Base-by-base conservation (phyloP, 1,139 yeast species). In the Suhomyces bribrorum region DNA sequence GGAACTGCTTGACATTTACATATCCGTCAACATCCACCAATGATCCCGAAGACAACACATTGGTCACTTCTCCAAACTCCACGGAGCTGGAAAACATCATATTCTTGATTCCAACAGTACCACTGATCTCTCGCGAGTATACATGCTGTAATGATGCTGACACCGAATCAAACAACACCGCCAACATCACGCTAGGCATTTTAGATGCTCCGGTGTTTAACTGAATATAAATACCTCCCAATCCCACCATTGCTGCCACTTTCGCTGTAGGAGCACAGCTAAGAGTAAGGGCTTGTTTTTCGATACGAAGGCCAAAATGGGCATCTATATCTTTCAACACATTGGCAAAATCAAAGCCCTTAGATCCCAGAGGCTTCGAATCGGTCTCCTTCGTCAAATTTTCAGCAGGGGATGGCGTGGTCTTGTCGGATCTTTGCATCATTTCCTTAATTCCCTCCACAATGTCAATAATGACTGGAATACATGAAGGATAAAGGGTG, bases 211-310 rank as follows among this genome's bases (percentile, higher is more conserved):
- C 77, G 0, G 90, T 75, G 37, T 77, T 77, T 11, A 85, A 49
- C 38, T 79, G 80, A 26, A 86, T 54, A 29, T 69, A 74, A 22
- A 86, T 77, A 0, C 83, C 82, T 23, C 81, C 85, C 27, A 84
- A 57, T 2, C 87, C 85, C 16, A 88, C 83, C 22, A 86, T 77
- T 0, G 97, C 95, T 25, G 89, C 90, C 1, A 92, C 95, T 55
- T 86, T 87, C 0, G 97, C 97, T 11, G 83, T 82, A 0, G 98
- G 97, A 46, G 86, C 92, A 69, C 97, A 92, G 49, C 95, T 85
- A 37, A 92, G 67, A 4, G 86, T 77, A 22, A 92, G 59, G 36
- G 76, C 78, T 56, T 92, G 97, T 26, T 81, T 77, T 20, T 83
- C 88, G 35, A 90, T 75, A 34, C 77, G 68, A 4, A 89, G 51